Evolutionary conservation across 352 stramenopile species (phyloP).

Genomic region (Pythium dissotocum): DNA sequence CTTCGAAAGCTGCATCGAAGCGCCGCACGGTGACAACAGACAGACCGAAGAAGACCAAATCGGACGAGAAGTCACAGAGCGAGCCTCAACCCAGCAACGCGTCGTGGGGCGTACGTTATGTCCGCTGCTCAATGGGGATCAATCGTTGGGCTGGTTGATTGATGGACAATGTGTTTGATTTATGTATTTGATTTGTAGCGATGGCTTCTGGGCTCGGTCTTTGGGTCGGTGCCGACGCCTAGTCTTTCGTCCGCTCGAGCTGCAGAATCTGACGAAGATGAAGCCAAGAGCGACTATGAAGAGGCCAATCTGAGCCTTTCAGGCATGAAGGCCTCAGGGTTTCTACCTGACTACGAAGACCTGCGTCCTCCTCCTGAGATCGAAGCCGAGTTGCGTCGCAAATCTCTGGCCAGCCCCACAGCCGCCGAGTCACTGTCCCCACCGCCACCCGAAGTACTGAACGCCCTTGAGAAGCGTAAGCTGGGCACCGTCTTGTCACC

Average conservation of each 20-base stretch:
- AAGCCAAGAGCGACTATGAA: conserved; percentile 21
- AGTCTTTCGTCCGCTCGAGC: background rate
- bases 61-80: background rate
- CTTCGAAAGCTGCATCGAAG: background rate
- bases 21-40: background rate
- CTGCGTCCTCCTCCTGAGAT: conserved; percentile 26
- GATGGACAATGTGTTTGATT: background rate
- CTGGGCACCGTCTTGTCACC: conserved; percentile 1
- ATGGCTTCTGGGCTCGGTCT: conserved; percentile 30
- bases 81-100: conserved; percentile 7
- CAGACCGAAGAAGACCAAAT: background rate
- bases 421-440: conserved; percentile 5
- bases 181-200: conserved; percentile 10
- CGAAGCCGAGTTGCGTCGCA: conserved; percentile 26
- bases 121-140: background rate
- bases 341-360: conserved; percentile 20
- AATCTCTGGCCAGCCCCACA: conserved; percentile 7
- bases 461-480: conserved; percentile 24
- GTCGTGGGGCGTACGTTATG: conserved; percentile 16
- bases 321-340: background rate
- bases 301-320: conserved; percentile 8
- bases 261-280: conserved; percentile 12
- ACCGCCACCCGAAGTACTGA: conserved; percentile 27
- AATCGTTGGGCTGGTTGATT: background rate
- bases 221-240: conserved; percentile 6